Base-by-base conservation (phyloP, 495 filamentous ascomycete species). In the Podospora comata region DNA sequence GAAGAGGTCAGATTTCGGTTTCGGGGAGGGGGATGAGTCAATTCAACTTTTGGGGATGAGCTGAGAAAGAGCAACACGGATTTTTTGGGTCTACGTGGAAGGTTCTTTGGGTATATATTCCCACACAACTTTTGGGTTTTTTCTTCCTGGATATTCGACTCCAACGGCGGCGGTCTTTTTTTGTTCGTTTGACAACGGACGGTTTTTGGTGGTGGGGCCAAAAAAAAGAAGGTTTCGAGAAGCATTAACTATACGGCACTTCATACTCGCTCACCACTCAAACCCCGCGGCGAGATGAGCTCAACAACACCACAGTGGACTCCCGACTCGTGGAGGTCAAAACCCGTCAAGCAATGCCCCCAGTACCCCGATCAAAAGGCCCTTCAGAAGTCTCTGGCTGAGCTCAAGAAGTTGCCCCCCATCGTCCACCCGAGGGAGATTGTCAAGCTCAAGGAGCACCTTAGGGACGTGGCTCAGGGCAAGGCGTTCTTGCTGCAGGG, bases 401-500 rank as follows among this genome's bases (percentile, higher is more conserved):
- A 97, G 79, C 84, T 99, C 58, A 80, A 88, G 68, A 85, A 84
- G 62, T 83, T 97, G 5, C 95, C 95, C 7, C 95, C 95, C 1
- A 84, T 99, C 66, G 95, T 98, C 11, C 96, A 94, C 16, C 91
- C 94, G 1, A 83, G 84, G 53, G 93, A 94, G 85, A 96, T 99
- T 71, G 78, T 84, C 53, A 90, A 87, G 70, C 85, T 99, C 62
- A 91, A 93, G 68, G 83, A 86, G 19, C 88, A 82, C 68, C 81
- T 99, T 30, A 85, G 85, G 57, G 92, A 97, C 80, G 95, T 96
- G 2, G 95, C 95, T 2, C 83, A 92, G 34, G 95, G 95, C 54
- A 92, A 97, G 66, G 92, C 94, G 15, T 97, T 99, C 76, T 87
- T 99, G 13, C 86, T 99, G 15, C 95, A 99, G 82, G 95, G 95